Base-by-base conservation (phyloP, 2,329 filamentous ascomycete genomes). In the Hyphodiscus sp. region DNA sequence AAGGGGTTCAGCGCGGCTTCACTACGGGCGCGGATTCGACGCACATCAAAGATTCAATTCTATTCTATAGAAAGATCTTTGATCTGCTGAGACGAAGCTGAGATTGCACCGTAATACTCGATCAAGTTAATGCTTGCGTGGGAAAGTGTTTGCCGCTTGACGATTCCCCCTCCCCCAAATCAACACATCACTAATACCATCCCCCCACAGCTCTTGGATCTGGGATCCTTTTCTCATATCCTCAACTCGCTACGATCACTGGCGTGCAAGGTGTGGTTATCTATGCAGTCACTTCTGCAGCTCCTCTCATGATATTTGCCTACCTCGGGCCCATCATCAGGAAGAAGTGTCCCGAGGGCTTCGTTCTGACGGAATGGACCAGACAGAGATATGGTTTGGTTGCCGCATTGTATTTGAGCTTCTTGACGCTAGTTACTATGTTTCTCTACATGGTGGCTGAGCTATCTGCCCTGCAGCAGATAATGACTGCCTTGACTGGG, bases 71-170 rank as follows among this genome's bases (percentile, higher is more conserved):
- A 64, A 61, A 64, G 60, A 66, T 63, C 47, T 58, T 46, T 55
- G 56, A 33, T 29, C 49, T 61, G 59, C 53, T 30, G 43, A 61
- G 67, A 81, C 75, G 81, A 91, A 82, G 89, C 89, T 92, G 89
- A 94, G 89, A 92, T 86, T 85, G 86, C 83, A 94, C 89, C 88
- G 89, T 91, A 77, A 74, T 85, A 92, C 88, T 92, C 88, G 89
- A 94, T 89, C 89, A 94, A 94, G 89, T 89, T 92, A 94, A 92
- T 91, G 86, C 89, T 94, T 94, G 89, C 89, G 89, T 92, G 89
- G 85, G 89, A 87, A 92, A 91, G 80, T 89, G 92, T 88, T 87
- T 91, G 88, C 88, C 88, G 87, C 87, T 89, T 56, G 75, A 74
- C 2, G 69, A 71, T 69, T 67, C 63, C 65, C 69, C 66, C 63